A percentile compares a stretch with the other conserved stretches of the same genome.
phyloP scores from a whole-genome alignment of 164 flowering plant species.

The Paratinospora sagittata region DNA sequence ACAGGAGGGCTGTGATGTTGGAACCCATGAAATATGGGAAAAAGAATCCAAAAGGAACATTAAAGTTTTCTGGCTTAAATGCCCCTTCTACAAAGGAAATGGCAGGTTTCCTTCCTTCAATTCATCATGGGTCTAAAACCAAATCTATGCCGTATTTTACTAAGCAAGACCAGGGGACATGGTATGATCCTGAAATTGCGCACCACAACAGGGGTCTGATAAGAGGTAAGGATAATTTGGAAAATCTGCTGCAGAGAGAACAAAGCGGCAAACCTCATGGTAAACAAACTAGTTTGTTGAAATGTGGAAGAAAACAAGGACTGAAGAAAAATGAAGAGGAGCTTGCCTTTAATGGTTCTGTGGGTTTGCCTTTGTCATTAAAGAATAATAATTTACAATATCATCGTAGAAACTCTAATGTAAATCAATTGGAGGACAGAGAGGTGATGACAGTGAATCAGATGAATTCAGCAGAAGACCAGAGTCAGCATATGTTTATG shows the following conservation, averaged over 20 bases:
- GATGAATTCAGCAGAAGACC: slow-evolving; percentile 9
- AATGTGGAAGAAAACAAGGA: slow-evolving; percentile 42
- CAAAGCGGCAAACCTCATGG: background rate
- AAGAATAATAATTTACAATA: slow-evolving; percentile 32
- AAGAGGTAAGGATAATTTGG: slow-evolving; percentile 3
- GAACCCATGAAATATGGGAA: slow-evolving; percentile 40
- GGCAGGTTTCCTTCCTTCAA: slow-evolving; percentile 23
- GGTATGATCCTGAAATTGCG: slow-evolving; percentile 33
- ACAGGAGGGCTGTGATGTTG: slow-evolving; percentile 20
- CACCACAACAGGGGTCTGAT: slow-evolving; percentile 14
- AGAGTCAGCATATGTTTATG: slow-evolving; percentile 16
- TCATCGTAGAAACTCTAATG: slow-evolving; percentile 33
- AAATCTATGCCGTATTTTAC: slow-evolving; percentile 28
- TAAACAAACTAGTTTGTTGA: slow-evolving; percentile 30
- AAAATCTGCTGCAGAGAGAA: background rate
- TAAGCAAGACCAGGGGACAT: background rate
- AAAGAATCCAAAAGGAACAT: slow-evolving; percentile 51
- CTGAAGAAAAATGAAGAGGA: slow-evolving; percentile 30
- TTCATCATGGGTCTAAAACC: slow-evolving; percentile 30
- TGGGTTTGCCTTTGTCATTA: slow-evolving; percentile 32
- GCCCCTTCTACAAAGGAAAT: slow-evolving; percentile 28
- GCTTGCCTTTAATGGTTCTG: slow-evolving; percentile 27
- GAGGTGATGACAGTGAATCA: slow-evolving; percentile 30
- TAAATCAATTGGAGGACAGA: slow-evolving; percentile 26
- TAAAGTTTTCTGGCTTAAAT: slow-evolving; percentile 48